Evolutionary conservation across 805 yeast species (phyloP), one percentile per base, ranked within the genome.

Genomic region (Candida krabiensis): DNA sequence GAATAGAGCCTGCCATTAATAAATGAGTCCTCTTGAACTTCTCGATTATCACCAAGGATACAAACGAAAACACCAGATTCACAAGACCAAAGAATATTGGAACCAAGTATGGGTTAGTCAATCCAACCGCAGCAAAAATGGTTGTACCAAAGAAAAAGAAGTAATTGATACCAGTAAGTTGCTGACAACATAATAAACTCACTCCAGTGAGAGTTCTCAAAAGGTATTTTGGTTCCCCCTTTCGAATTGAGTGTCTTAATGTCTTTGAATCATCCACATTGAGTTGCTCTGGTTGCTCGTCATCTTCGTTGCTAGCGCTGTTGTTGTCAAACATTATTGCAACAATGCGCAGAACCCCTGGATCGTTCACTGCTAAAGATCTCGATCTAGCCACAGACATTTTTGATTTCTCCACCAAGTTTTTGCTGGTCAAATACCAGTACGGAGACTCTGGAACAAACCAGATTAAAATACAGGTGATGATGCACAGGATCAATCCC

Each of bases 71-170:
- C 7, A 64, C 57, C 48, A 80, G 67, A 60, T 80, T 79, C 27
- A 80, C 77, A 17, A 63, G 43, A 29, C 80, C 80, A 42, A 80
- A 61, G 30, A 77, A 66, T 3, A 80, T 73, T 6, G 85, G 71
- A 9, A 82, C 75, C 22, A 67, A 44, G 53, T 75, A 79, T 7
- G 84, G 70, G 52, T 80, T 77, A 9, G 61, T 54, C 30, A 79
- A 47, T 9, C 83, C 81, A 24, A 77, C 77, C 27, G 47, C 43
- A 18, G 61, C 58, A 55, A 83, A 80, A 41, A 81, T 70, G 9
- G 74, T 61, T n/a, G 81, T 74, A 31, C 84, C 82, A 49, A 75
- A 81, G 60, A 78, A 80, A 66, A 82, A 79, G 48, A 81, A 78
- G 61, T 78, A 81, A 62, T 81, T 81, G 38, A 79, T 72, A 43